Evolutionary conservation across 345 rosid species (phyloP).

Genomic region (Toxicodendron radicans): DNA sequence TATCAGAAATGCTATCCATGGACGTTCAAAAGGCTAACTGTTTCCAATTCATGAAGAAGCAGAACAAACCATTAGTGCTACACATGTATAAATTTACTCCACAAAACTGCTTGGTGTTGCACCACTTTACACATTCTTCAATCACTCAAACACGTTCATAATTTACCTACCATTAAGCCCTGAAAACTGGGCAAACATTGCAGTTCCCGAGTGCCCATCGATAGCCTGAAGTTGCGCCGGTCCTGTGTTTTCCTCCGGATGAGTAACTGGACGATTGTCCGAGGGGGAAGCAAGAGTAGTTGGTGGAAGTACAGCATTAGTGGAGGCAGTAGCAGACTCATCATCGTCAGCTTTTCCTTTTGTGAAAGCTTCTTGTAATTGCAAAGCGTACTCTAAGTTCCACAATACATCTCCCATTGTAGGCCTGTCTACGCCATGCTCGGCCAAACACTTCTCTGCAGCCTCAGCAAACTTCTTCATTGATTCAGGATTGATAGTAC

Average conservation of each 20-base stretch:
- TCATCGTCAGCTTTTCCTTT: conserved; percentile 61
- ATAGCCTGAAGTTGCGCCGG: conserved; percentile 42
- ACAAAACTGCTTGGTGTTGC: not conserved
- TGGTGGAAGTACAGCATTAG: conserved; percentile 27
- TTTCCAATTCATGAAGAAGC: conserved; percentile 11
- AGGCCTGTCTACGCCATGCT: conserved; percentile 59
- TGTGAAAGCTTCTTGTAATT: conserved; percentile 67
- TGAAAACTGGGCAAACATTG: conserved; percentile 61
- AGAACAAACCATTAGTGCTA: not conserved
- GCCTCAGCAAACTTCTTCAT: conserved; percentile 57
- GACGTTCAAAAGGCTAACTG: conserved; percentile 15
- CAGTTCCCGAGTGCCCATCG: conserved; percentile 66
- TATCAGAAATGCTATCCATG: conserved; percentile 11
- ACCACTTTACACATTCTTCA: not conserved
- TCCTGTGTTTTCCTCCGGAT: conserved; percentile 38
- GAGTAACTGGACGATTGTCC: conserved; percentile 27
- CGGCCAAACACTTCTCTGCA: conserved; percentile 56
- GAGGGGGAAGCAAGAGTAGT: conserved; percentile 25
- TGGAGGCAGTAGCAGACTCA: conserved; percentile 25
- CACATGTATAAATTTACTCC: not conserved
- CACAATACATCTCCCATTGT: conserved; percentile 64
- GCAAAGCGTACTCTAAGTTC: conserved; percentile 75
- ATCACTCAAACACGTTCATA: not conserved
- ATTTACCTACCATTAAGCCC: conserved; percentile 61
- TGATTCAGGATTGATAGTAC: conserved; percentile 43